A percentile compares a stretch with the other conserved stretches of the same genome.
phyloP scores from a whole-genome alignment of 805 yeast genomes.

The Starmera quercuum region DNA sequence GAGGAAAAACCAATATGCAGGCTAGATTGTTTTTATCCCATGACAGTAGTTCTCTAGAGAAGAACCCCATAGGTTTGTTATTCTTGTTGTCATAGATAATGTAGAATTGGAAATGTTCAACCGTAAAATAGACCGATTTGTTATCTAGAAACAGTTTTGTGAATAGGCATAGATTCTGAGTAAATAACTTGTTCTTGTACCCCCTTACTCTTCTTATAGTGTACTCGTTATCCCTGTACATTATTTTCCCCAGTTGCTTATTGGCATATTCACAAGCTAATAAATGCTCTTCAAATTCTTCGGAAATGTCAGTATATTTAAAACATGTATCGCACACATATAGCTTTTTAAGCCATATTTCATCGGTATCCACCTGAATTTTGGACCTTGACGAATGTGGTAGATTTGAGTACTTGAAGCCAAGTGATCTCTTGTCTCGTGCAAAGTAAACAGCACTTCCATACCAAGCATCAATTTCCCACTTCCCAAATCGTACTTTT shows the following conservation, averaged over 20 bases:
- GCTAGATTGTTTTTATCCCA: slow-evolving; percentile 80
- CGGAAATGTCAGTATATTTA: slow-evolving; percentile 53
- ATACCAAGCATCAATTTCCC: slow-evolving; percentile 76
- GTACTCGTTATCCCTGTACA: slow-evolving; percentile 51
- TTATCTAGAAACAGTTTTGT: slow-evolving; percentile 86
- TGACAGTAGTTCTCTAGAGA: slow-evolving; percentile 78
- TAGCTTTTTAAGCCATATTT: slow-evolving; percentile 51
- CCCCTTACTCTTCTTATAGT: slow-evolving; percentile 68
- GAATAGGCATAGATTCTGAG: slow-evolving; percentile 78
- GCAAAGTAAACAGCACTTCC: slow-evolving; percentile 76
- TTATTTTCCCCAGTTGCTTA: slow-evolving; percentile 55
- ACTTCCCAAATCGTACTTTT: slow-evolving; percentile 60
- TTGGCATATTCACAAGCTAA: slow-evolving; percentile 34
- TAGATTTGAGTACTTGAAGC: slow-evolving; percentile 27
- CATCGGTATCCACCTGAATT: slow-evolving; percentile 10
- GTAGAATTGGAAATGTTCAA: slow-evolving; percentile 76
- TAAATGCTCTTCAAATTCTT: slow-evolving; percentile 43
- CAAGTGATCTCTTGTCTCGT: slow-evolving; percentile 36
- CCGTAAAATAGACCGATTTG: slow-evolving; percentile 77
- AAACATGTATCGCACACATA: slow-evolving; percentile 79
- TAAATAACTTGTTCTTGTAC: slow-evolving; percentile 50
- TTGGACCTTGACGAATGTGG: slow-evolving; percentile 8
- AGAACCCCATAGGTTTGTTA: slow-evolving; percentile 76
- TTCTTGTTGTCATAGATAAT: slow-evolving; percentile 49
- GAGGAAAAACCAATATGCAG: slow-evolving; percentile 87